phyloP scores from a whole-genome alignment of 192 early-diverging fungal genomes.

The Podila minutissima region DNA sequence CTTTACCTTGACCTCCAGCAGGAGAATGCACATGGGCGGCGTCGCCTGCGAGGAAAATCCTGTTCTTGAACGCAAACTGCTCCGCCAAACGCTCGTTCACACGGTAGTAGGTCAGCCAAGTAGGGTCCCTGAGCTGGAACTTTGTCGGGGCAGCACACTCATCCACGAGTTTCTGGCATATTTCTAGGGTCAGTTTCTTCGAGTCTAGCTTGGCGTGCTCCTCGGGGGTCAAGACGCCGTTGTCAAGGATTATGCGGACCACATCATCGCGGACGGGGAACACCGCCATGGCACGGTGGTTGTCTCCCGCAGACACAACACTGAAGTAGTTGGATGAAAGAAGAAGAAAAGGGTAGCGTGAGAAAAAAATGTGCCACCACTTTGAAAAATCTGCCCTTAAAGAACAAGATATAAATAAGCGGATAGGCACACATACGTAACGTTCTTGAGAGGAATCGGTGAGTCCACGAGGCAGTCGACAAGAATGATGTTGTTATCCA shows the following conservation, averaged over 20 bases:
- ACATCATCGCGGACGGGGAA: slow-evolving; percentile 29
- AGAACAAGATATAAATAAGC: neutral
- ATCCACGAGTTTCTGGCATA: slow-evolving; percentile 7
- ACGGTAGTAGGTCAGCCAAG: slow-evolving; percentile 45
- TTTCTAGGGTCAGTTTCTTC: slow-evolving; percentile 25
- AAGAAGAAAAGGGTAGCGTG: neutral
- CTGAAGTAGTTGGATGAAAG: neutral
- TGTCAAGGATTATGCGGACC: slow-evolving; percentile 31
- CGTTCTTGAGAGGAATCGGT: too few species aligned
- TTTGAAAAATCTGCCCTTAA: neutral
- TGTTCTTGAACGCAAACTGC: slow-evolving; percentile 29
- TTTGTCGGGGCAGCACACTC: slow-evolving; percentile 19
- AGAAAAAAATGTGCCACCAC: neutral
- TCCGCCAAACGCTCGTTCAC: slow-evolving; percentile 44
- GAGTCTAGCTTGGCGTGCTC: slow-evolving; percentile 24
- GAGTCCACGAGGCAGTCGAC: too few species aligned
- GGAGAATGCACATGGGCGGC: slow-evolving; percentile 43
- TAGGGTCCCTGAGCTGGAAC: slow-evolving; percentile 16
- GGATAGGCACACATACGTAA: neutral
- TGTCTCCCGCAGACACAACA: slow-evolving; percentile 1
- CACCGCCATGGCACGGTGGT: slow-evolving; percentile 18
- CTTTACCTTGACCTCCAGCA: slow-evolving; percentile 25
- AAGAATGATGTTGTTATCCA: neutral
- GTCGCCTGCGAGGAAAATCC: slow-evolving; percentile 59
- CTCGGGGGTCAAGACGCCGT: slow-evolving; percentile 30